phyloP scores from a whole-genome alignment of 257 asterid species.

The Lycium barbarum region DNA sequence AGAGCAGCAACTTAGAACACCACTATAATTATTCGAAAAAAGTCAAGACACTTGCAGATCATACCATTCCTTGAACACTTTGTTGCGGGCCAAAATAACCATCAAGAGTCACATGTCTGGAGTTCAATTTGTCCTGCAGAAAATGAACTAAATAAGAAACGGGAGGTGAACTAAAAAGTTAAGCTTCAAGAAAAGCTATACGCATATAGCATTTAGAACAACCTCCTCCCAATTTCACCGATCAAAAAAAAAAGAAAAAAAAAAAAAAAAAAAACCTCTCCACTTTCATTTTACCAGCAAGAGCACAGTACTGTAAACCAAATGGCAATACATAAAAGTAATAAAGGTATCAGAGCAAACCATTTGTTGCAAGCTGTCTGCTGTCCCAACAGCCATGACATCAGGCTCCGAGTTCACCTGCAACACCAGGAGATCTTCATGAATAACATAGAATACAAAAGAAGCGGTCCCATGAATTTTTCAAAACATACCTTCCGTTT shows the following conservation, averaged over 20 bases:
- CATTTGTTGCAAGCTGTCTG: constrained; percentile 85
- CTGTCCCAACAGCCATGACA: constrained; percentile 61
- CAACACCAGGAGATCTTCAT: constrained; percentile 28
- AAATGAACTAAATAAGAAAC: not conserved
- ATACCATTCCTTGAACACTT: constrained; percentile 85
- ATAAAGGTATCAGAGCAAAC: constrained; percentile 49
- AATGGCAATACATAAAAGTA: constrained; percentile 24
- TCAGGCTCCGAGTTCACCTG: constrained; percentile 80
- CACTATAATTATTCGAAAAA: not conserved
- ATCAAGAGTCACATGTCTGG: constrained; percentile 77
- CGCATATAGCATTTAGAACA: not conserved
- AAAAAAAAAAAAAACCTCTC: no score
- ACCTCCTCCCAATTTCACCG: not conserved
- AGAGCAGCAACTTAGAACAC: constrained; percentile 30
- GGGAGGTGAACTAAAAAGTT: not conserved
- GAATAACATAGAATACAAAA: not conserved
- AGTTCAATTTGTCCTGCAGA: constrained; percentile 71
- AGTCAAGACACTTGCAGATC: constrained; percentile 28
- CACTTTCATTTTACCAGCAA: not conserved
- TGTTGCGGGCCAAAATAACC: constrained; percentile 75
- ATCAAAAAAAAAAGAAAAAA: no score
- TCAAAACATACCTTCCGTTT: constrained; percentile 75
- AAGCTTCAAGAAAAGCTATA: not conserved
- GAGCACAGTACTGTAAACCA: not conserved
- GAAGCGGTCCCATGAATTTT: not conserved